Percentiles rank a stretch among this genome's conserved stretches.
Conservation (phyloP, 139 green algal genomes). For the Volvox africanus region DNA sequence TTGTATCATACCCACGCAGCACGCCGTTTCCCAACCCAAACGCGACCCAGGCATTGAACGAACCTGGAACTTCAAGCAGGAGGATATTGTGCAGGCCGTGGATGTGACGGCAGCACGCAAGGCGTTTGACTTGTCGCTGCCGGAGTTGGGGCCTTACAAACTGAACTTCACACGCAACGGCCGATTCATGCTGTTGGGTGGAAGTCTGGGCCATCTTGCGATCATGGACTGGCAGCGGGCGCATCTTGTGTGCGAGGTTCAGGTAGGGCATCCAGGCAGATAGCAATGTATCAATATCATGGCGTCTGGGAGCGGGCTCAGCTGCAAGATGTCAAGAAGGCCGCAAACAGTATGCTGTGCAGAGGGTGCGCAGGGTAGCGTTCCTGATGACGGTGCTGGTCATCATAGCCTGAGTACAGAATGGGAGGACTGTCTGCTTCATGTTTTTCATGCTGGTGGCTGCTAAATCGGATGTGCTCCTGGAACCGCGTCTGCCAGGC, state of each 20-base stretch:
- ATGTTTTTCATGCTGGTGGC: too few relatives aligned
- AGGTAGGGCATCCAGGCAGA: constrained; percentile 69
- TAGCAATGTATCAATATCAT: too few relatives aligned
- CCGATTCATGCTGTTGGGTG: constrained; percentile 87
- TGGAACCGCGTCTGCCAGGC: too few relatives aligned
- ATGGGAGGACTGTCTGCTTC: too few relatives aligned
- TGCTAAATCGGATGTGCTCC: too few relatives aligned
- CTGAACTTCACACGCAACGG: constrained; percentile 88
- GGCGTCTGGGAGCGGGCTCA: too few relatives aligned
- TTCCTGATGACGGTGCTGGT: too few relatives aligned
- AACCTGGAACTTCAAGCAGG: constrained; percentile 91
- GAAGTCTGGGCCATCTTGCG: constrained; percentile 91
- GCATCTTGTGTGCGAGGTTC: constrained; percentile 88
- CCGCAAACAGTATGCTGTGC: too few relatives aligned
- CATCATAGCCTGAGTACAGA: too few relatives aligned
- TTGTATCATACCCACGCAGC: neutral
- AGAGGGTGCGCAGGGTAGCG: too few relatives aligned
- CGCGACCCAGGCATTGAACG: constrained; percentile 79
- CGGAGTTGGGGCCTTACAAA: constrained; percentile 86
- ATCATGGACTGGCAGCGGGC: constrained; percentile 90
- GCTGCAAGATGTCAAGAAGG: too few relatives aligned
- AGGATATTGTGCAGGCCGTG: constrained; percentile 80
- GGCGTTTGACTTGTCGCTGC: constrained; percentile 89
- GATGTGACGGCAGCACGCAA: constrained; percentile 81
- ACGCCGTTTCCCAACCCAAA: neutral